These are phyloP conservation scores for Salvia sclarea DNA, from an alignment of 305 asterid species.

Conservation along the genomic window DNA sequence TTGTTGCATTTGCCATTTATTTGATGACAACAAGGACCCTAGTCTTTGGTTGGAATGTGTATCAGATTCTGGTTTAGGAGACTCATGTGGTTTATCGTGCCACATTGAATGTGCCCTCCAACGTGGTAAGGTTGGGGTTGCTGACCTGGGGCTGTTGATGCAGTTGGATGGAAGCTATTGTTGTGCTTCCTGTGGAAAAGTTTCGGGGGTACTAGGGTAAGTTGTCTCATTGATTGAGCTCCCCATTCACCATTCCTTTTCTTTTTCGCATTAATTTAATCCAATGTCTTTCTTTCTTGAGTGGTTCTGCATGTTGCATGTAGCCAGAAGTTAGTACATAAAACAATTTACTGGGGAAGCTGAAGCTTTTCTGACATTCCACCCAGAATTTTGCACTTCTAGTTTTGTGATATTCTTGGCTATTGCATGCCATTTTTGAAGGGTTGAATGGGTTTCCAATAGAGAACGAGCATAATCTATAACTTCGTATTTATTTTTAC, in stretches of 20 bases:
- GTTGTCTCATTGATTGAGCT: slow-evolving; percentile 21
- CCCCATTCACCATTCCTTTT: neutral
- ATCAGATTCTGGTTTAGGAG: slow-evolving; percentile 73
- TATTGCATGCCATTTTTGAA: neutral
- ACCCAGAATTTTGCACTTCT: neutral
- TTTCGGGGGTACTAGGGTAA: slow-evolving; percentile 91
- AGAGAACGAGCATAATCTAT: neutral
- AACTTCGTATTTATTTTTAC: slow-evolving; percentile 29
- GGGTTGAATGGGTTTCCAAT: neutral
- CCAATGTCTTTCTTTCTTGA: neutral
- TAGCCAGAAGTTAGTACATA: neutral
- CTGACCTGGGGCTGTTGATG: slow-evolving; percentile 78
- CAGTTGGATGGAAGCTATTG: slow-evolving; percentile 96
- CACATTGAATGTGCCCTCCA: slow-evolving; percentile 91
- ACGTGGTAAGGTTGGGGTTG: slow-evolving; percentile 84
- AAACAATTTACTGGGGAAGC: neutral
- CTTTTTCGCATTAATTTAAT: neutral
- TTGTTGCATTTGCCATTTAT: slow-evolving; percentile 87
- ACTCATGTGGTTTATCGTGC: slow-evolving; percentile 88
- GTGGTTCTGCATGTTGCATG: slow-evolving; percentile 5
- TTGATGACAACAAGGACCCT: slow-evolving; percentile 95
- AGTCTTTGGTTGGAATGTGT: slow-evolving; percentile 94
- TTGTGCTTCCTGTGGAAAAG: slow-evolving; percentile 95
- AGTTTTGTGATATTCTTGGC: neutral
- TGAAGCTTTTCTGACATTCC: neutral